phyloP scores from a whole-genome alignment of 2,329 filamentous ascomycete genomes.

The Chaetomium strumarium region DNA sequence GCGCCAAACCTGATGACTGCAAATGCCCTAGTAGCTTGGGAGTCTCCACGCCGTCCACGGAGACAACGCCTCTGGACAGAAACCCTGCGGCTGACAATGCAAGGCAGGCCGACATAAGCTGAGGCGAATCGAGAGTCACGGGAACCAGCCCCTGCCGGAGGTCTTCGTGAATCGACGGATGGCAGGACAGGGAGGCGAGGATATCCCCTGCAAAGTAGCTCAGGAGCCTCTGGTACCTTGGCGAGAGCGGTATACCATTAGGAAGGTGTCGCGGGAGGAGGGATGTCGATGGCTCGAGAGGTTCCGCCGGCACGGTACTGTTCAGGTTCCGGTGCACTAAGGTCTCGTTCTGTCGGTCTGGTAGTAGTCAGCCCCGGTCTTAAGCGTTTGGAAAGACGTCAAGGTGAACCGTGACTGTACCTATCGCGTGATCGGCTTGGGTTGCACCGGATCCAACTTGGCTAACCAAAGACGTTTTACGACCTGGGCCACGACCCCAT shows the following conservation, averaged over 20 bases:
- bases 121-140: constrained; percentile 20
- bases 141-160: constrained; percentile 21
- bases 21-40: constrained; percentile 18
- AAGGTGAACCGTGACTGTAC: too few species aligned
- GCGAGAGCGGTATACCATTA: constrained; percentile 21
- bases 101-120: constrained; percentile 23
- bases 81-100: constrained; percentile 24
- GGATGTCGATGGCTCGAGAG: neutral
- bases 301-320: too few species aligned
- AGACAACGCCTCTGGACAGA: constrained; percentile 18
- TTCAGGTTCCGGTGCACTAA: too few species aligned
- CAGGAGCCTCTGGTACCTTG: constrained; percentile 20
- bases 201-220: constrained; percentile 20
- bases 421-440: too few species aligned
- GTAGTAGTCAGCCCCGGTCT: too few species aligned
- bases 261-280: constrained; percentile 18
- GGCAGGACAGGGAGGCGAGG: constrained; percentile 23
- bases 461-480: too few species aligned
- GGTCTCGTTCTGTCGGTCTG: too few species aligned
- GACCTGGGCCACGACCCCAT: constrained; percentile 2
- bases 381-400: too few species aligned
- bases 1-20: constrained; percentile 18
- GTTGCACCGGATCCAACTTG: too few species aligned
- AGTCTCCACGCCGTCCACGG: constrained; percentile 17
- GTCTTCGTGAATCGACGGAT: constrained; percentile 23